A percentile compares a stretch with the other conserved stretches of the same genome.
Evolutionary conservation across 169 alveolate species (phyloP).

Genomic region (Amoebophrya sp.): DNA sequence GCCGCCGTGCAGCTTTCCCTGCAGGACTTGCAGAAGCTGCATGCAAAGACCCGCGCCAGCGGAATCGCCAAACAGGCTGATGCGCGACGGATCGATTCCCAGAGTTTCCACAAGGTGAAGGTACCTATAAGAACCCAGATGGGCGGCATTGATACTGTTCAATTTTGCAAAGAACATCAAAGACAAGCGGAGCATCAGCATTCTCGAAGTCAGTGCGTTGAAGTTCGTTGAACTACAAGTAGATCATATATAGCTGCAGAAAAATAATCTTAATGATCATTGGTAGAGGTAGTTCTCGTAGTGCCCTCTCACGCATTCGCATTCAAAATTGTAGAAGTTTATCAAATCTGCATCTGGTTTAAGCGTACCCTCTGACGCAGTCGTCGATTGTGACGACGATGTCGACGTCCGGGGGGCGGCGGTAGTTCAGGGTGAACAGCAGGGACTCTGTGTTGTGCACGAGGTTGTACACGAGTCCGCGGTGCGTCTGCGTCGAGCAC

Average conservation of each 20-base stretch:
- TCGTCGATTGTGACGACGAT: not conserved
- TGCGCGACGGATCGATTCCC: not conserved
- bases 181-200: no score
- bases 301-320: no score
- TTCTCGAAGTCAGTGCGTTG: no score
- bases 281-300: no score
- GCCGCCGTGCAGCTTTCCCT: not conserved
- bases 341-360: not conserved
- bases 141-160: no score
- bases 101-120: not conserved
- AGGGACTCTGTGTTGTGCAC: not conserved
- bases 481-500: not conserved
- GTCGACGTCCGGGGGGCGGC: not conserved
- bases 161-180: no score
- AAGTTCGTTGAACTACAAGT: no score
- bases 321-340: no score
- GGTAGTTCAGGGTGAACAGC: not conserved
- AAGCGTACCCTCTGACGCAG: not conserved
- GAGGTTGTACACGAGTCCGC: not conserved
- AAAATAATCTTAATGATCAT: no score
- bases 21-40: not conserved
- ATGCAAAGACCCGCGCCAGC: not conserved
- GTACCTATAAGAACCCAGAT: no score
- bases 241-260: no score
- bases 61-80: not conserved